phyloP scores from a whole-genome alignment of 257 asterid species.

The Solanum pennellii region DNA sequence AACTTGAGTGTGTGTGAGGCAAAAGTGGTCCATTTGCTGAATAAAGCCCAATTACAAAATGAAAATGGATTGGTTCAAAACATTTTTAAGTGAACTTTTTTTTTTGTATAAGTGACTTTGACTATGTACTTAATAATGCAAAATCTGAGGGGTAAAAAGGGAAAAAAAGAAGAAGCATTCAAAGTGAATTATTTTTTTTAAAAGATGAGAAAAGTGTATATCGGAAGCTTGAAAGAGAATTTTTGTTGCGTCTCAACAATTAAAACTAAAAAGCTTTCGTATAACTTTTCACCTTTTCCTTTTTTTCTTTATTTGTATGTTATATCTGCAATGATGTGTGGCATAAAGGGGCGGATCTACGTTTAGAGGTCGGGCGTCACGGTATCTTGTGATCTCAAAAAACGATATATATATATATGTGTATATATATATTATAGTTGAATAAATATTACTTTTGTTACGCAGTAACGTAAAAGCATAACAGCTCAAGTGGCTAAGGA shows the following conservation, averaged over 20 bases:
- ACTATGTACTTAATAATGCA: constrained; percentile 7
- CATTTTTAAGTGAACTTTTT: constrained; percentile 3
- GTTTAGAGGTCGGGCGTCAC: too few species aligned
- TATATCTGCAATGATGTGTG: constrained; percentile 9
- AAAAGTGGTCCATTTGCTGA: constrained; percentile 23
- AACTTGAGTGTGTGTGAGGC: constrained; percentile 26
- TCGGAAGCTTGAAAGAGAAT: constrained; percentile 24
- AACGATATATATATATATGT: too few species aligned
- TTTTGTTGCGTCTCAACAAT: constrained; percentile 8
- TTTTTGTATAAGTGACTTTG: constrained; percentile 26
- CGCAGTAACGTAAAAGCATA: too few species aligned
- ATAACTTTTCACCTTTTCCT: neutral
- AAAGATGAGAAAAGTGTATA: constrained; percentile 16
- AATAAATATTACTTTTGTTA: too few species aligned
- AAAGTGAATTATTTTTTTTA: neutral
- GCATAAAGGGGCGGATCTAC: neutral
- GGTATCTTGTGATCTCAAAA: too few species aligned
- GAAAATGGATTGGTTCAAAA: constrained; percentile 17
- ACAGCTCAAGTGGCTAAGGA: too few species aligned
- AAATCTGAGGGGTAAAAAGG: constrained; percentile 4
- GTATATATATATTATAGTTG: too few species aligned
- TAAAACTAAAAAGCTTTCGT: neutral
- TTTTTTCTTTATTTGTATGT: neutral
- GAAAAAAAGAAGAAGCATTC: constrained; percentile 3
- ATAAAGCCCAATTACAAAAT: constrained; percentile 32